phyloP scores from a whole-genome alignment of 2,329 filamentous ascomycete species.

The Ascochyta pisi region DNA sequence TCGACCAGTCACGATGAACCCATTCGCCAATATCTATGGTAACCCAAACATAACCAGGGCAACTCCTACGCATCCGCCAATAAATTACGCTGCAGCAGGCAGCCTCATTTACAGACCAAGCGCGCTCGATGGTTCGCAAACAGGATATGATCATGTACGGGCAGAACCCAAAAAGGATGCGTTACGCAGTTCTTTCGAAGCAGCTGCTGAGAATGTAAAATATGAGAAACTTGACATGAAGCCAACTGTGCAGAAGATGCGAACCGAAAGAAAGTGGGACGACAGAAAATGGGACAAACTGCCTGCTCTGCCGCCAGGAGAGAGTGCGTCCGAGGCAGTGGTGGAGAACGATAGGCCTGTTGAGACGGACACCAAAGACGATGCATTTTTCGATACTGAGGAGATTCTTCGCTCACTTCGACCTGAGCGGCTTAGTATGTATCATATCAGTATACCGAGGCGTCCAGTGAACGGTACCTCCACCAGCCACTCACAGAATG shows the following conservation, averaged over 20 bases:
- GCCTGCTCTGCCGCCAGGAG: neutral
- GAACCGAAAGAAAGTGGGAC: conserved; percentile 1
- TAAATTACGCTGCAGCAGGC: neutral
- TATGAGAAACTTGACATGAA: neutral
- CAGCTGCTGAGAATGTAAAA: neutral
- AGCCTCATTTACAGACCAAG: conserved; percentile 3
- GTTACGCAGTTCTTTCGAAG: too few relatives aligned
- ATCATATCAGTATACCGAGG: neutral
- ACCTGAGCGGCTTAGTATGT: conserved; percentile 4
- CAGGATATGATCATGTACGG: neutral
- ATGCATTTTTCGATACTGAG: neutral
- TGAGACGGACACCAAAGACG: neutral
- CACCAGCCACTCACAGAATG: too few relatives aligned
- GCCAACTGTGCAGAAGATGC: neutral
- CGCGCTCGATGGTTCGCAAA: conserved; percentile 1
- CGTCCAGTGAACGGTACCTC: neutral
- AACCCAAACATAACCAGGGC: neutral
- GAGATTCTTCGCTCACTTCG: neutral
- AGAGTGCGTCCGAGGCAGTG: neutral
- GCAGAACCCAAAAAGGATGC: neutral
- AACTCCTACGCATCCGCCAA: neutral
- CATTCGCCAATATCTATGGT: conserved; percentile 3
- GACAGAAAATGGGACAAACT: conserved; percentile 6
- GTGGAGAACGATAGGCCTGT: neutral
- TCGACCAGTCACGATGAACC: conserved; percentile 5